Evolutionary conservation across 495 filamentous ascomycete genomes (phyloP).

Genomic region (Aspergillus bertholletiae): DNA sequence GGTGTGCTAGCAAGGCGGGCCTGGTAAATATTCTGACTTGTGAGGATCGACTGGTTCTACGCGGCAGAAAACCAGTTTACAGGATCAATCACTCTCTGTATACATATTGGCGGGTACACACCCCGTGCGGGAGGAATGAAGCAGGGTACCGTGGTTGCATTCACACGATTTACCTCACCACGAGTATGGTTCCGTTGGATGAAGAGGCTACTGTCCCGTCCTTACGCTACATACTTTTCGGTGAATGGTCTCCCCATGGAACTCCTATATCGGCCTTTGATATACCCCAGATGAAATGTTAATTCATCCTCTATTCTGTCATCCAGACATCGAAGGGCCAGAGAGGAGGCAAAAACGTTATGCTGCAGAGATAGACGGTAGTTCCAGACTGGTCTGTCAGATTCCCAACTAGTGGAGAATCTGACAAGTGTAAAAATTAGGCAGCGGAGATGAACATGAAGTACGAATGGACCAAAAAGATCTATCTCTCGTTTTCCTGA

Average conservation of each 20-base stretch:
- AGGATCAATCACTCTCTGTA: not conserved
- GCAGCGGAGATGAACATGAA: not conserved
- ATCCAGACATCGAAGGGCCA: not conserved
- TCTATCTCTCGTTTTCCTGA: not conserved
- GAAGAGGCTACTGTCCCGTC: not conserved
- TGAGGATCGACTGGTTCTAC: conserved; percentile 4
- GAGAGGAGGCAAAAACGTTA: not conserved
- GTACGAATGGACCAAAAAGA: not conserved
- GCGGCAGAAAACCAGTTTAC: not conserved
- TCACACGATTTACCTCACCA: not conserved
- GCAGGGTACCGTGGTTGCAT: not conserved
- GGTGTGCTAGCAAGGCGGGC: not conserved
- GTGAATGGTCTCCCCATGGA: not conserved
- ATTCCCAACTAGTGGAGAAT: not conserved
- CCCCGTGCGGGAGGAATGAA: not conserved
- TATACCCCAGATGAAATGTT: not conserved
- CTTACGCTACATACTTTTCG: not conserved
- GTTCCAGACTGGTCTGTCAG: conserved; percentile 2
- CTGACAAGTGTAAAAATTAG: not conserved
- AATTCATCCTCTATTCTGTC: not conserved
- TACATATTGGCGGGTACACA: not conserved
- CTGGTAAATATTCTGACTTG: not conserved
- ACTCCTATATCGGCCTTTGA: not conserved
- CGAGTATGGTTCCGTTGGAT: not conserved
- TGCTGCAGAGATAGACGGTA: not conserved